Base-by-base conservation (phyloP, 345 rosid species). In the Citrus hindsii region DNA sequence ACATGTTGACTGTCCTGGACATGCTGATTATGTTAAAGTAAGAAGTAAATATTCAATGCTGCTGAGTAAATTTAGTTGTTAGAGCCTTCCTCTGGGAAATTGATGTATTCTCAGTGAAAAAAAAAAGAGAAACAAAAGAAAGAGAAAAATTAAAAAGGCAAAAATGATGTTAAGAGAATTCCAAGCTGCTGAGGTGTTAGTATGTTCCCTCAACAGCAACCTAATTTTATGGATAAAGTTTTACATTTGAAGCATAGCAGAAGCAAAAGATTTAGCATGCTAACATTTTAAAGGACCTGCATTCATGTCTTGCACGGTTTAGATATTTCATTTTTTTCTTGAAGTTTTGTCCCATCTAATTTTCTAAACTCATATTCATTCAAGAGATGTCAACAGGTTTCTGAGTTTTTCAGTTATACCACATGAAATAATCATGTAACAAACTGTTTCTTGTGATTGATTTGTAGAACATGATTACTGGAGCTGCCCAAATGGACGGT, bases 401-500 rank as follows among this genome's bases (percentile, higher is more conserved):
- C 28, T 25, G 56, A 10, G 32, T 28, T 72, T 51, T 64, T 53
- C 6, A 58, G 75, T 56, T 14, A 35, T n/a, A 51, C 12, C 33
- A 1, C 38, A 14, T 55, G 48, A 19, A 58, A 27, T 71, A 25
- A 70, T 69, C 10, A 18, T 4, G 16, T 72, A 51, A 19, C 63
- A 37, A 27, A 67, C 10, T 77, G 25, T 63, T 76, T 21, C 58
- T 27, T 67, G 27, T 71, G 30, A 71, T 53, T 82, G 69, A 74
- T 81, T 79, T 83, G 65, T 84, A 97, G 99, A 97, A 97, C 87
- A 96, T 96, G 99, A 96, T 96, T 83, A 96, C 99, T 79, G 98
- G 99, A 77, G 99, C 99, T 80, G 99, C 98, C 37, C 98, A 95
- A 85, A 93, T 95, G 98, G 99, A 96, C 81, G 99, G 99, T 80